Evolutionary conservation across 192 early-diverging fungal species (phyloP), one percentile per base, ranked within the genome.

Genomic region (Coemansia sp.): DNA sequence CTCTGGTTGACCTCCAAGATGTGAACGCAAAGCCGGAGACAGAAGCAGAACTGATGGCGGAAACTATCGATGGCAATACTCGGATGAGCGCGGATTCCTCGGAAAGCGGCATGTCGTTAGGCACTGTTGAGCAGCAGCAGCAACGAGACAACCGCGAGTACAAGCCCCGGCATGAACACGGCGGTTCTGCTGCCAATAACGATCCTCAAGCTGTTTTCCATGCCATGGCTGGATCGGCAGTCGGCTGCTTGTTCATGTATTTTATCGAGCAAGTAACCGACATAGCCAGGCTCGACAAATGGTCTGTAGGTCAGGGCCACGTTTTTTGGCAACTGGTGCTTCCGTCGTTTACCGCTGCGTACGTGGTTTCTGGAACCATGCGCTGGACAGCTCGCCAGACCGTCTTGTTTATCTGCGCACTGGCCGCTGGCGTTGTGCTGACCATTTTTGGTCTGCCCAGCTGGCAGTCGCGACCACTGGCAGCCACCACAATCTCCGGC

Each of bases 221-320:
- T 18, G 54, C 22, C 1, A 2, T 18, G 33, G 45, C 48, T 33
- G 72, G 66, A 32, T 37, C 18, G 2, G 8, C n/a, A 14, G 22
- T 36, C 9, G 73, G 67, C 12, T 12, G 60, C n/a, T 12, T 43
- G 58, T 64, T 70, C 11, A 64, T 59, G 14, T 76, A 70, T 32
- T 76, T 67, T 14, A 68, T 67, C 7, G 74, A 54, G 57, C 79
- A 75, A 57, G 18, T 60, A 1, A 71, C 67, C 5, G 43, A 61
- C 22, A 61, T 73, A 2, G 67, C 54, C 8, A 41, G 54, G n/a
- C 73, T 81, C n/a, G 51, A 61, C n/a, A 45, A 5, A 14, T 76
- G 74, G 79, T 70, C 79, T 4, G 64, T 61, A 6, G 79, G 79
- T 9, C 15, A 36, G 8, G 64, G 64, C 33, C 32, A 61, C 14